Percentiles rank a stretch among this genome's conserved stretches.
phyloP scores from a whole-genome alignment of 192 early-diverging fungal species.

The Gryganskiella cystojenkinii region DNA sequence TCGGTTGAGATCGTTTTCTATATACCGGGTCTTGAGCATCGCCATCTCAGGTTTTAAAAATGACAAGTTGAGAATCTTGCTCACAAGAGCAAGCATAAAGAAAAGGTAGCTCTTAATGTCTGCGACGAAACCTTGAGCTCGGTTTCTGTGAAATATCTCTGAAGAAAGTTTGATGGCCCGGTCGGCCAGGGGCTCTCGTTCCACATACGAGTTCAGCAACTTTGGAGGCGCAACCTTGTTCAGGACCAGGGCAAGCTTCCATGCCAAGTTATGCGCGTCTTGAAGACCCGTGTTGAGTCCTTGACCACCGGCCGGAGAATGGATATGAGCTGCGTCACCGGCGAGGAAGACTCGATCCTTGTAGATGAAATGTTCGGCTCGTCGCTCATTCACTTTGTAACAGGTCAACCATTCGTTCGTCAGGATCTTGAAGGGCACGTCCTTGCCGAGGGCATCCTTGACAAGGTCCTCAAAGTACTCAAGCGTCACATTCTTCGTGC shows the following conservation, averaged over 20 bases:
- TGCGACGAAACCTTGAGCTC: no score
- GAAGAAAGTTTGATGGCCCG: neutral
- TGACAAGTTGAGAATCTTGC: no score
- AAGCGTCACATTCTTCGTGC: no score
- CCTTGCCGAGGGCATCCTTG: no score
- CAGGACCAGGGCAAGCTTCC: slow-evolving; percentile 54
- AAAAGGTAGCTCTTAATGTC: no score
- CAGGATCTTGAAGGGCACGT: neutral
- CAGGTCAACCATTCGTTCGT: neutral
- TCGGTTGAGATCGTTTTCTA: no score
- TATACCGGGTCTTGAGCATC: no score
- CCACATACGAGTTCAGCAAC: slow-evolving; percentile 39
- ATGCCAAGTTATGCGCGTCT: slow-evolving; percentile 56
- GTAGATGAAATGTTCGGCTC: neutral
- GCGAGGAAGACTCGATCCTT: slow-evolving; percentile 37
- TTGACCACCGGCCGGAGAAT: slow-evolving; percentile 34
- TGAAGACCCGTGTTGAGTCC: slow-evolving; percentile 58
- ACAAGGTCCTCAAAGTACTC: no score
- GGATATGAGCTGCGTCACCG: slow-evolving; percentile 52
- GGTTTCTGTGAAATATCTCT: no score
- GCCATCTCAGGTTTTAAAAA: no score
- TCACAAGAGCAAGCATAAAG: no score
- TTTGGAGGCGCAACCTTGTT: slow-evolving; percentile 12
- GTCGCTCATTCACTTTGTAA: slow-evolving; percentile 7
- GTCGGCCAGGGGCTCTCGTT: slow-evolving; percentile 9